Base-by-base conservation (phyloP, 208 protist genomes). In the Crithidia expoeki region DNA sequence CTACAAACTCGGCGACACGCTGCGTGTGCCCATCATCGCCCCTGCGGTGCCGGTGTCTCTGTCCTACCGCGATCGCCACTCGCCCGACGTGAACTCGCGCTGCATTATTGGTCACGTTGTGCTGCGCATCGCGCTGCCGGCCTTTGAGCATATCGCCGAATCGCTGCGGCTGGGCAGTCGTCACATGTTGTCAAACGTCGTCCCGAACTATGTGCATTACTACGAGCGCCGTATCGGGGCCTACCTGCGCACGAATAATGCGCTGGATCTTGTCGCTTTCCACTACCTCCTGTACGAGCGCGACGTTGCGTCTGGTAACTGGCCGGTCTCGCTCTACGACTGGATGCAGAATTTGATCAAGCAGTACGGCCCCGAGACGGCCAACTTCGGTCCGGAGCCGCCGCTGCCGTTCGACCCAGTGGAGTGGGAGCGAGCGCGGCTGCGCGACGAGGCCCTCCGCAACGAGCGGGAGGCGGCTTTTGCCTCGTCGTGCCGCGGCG, bases 251-350 rank as follows among this genome's bases (percentile, higher is more conserved):
- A 40, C 69, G 23, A 60, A 81, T 72, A 76, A 72, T 57, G 83
- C 87, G 0, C 58, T 57, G 2, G 69, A 74, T 4, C 69, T 96
- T 49, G 62, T 70, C 27, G 66, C 83, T 11, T 85, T 92, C 50
- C 88, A 96, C 74, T 92, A 91, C 69, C 69, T 69, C 4, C 53
- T 96, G 30, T 94, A 89, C 74, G 91, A 96, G 78, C 80, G 86
- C 2, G 80, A 96, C 46, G 85, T 93, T 17, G 88, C 80, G 27
- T 84, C 80, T 2, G 84, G 77, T 21, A 50, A 75, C 56, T 95
- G 90, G 88, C 80, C 83, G 11, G 52, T 82, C 10, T 89, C 85
- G 0, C 69, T 95, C 14, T 47, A 74, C 52, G 60, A 86, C 47
- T 94, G 88, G 86, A 42, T 93, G 78, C 50, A 89, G 28, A 19